Evolutionary conservation across 768 basidiomycete genomes (phyloP).

Genomic region (Trichaptum fuscoviolaceum): DNA sequence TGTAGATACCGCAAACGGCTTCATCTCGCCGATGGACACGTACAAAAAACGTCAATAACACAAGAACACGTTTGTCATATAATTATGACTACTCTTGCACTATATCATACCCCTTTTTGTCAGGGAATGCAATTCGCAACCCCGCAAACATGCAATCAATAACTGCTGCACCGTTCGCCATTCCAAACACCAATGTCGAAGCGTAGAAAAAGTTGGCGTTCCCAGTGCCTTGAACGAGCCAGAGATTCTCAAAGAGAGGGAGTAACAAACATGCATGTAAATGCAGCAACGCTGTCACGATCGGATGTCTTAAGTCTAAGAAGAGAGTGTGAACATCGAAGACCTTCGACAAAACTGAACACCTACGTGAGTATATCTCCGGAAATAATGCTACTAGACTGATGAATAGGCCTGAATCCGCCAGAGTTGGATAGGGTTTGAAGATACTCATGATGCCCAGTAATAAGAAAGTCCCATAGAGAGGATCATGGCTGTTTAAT

Average conservation of each 20-base stretch:
- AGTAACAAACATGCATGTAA: constrained; percentile 80
- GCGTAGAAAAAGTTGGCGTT: constrained; percentile 99
- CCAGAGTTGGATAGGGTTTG: constrained; percentile 89
- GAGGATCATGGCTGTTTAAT: constrained; percentile 75
- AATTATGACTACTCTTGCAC: constrained; percentile 45
- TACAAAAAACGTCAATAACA: neutral
- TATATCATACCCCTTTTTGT: constrained; percentile 49
- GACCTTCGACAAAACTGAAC: neutral
- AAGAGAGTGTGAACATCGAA: constrained; percentile 6
- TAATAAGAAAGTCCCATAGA: constrained; percentile 74
- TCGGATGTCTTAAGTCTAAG: constrained; percentile 80
- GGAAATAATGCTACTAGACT: constrained; percentile 80
- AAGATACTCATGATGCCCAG: constrained; percentile 75
- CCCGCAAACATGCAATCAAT: constrained; percentile 82
- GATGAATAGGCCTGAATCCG: constrained; percentile 83
- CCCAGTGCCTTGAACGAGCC: constrained; percentile 87
- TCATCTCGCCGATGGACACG: neutral
- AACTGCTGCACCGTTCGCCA: constrained; percentile 79
- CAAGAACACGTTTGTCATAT: neutral
- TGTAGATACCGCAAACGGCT: neutral
- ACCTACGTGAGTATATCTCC: constrained; percentile 77
- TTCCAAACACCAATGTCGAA: constrained; percentile 87
- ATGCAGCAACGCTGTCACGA: constrained; percentile 78
- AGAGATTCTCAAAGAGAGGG: constrained; percentile 87
- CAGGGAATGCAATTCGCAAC: constrained; percentile 67